Evolutionary conservation across 768 basidiomycete species (phyloP).

Genomic region (Suillus sp.): DNA sequence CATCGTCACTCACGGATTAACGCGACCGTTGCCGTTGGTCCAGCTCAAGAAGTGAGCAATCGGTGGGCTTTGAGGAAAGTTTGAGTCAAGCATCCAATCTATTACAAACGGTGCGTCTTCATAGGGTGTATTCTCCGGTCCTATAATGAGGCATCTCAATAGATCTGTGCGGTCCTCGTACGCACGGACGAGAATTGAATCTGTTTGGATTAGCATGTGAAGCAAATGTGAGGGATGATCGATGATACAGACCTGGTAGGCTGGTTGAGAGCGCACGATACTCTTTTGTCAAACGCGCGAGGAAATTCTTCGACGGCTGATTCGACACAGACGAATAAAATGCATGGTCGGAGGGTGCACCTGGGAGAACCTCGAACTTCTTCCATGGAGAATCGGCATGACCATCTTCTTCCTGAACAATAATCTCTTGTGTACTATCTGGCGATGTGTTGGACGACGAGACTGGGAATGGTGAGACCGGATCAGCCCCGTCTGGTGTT

Average conservation of each 20-base stretch:
- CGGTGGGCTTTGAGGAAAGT: constrained; percentile 82
- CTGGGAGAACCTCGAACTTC: constrained; percentile 77
- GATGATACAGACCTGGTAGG: constrained; percentile 68
- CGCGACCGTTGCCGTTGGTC: constrained; percentile 93
- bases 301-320: constrained; percentile 72
- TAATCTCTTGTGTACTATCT: constrained; percentile 34
- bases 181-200: constrained; percentile 85
- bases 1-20: constrained; percentile 72
- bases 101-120: constrained; percentile 94
- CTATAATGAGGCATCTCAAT: constrained; percentile 85
- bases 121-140: constrained; percentile 94
- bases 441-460: constrained; percentile 35
- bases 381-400: constrained; percentile 61
- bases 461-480: constrained; percentile 26
- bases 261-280: constrained; percentile 78
- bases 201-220: constrained; percentile 38
- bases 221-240: not conserved
- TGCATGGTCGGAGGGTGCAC: constrained; percentile 81
- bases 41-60: constrained; percentile 89
- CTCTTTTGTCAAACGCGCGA: constrained; percentile 77
- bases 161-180: constrained; percentile 91
- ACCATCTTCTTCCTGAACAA: constrained; percentile 29
- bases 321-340: constrained; percentile 64
- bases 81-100: constrained; percentile 87
- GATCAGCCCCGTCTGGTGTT: constrained; percentile 25